Conservation (phyloP, 2,329 filamentous ascomycete species). For the Penicillium sp. region DNA sequence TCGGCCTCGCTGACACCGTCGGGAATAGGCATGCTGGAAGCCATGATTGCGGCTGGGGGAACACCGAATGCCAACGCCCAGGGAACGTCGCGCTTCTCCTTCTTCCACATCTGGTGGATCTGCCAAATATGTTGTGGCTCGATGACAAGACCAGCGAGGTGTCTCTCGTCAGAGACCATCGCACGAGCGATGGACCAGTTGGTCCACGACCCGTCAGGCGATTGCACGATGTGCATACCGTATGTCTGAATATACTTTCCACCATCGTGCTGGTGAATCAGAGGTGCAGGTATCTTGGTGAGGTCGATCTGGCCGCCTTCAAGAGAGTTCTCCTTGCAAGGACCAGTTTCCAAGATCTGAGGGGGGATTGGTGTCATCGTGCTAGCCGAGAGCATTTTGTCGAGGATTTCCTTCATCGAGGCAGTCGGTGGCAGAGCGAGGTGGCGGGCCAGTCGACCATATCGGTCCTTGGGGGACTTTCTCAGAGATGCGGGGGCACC, state of each 20-base stretch:
- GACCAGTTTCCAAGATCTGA: constrained; percentile 36
- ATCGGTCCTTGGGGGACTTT: constrained; percentile 25
- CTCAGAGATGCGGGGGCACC: constrained; percentile 47
- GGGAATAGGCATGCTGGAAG: constrained; percentile 52
- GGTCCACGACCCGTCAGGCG: constrained; percentile 50
- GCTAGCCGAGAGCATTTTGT: constrained; percentile 7
- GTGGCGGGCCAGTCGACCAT: constrained; percentile 15
- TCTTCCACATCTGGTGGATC: constrained; percentile 52
- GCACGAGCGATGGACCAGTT: constrained; percentile 43
- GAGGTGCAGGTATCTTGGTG: constrained; percentile 43
- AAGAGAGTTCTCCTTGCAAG: constrained; percentile 48
- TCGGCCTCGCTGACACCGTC: constrained; percentile 51
- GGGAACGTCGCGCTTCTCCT: constrained; percentile 48
- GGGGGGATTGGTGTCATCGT: neutral
- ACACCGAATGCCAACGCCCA: constrained; percentile 53
- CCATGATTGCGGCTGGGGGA: constrained; percentile 53
- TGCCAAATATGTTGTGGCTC: constrained; percentile 50
- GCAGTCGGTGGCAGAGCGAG: constrained; percentile 14
- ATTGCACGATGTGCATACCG: constrained; percentile 52
- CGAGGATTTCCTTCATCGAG: constrained; percentile 4
- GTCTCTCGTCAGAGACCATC: constrained; percentile 50
- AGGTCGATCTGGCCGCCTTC: constrained; percentile 47
- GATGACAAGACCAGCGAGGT: constrained; percentile 46
- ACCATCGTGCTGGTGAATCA: constrained; percentile 49
- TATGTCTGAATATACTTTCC: constrained; percentile 55